Evolutionary conservation across 768 basidiomycete species (phyloP).

Genomic region (Hortiboletus flavorubellus): DNA sequence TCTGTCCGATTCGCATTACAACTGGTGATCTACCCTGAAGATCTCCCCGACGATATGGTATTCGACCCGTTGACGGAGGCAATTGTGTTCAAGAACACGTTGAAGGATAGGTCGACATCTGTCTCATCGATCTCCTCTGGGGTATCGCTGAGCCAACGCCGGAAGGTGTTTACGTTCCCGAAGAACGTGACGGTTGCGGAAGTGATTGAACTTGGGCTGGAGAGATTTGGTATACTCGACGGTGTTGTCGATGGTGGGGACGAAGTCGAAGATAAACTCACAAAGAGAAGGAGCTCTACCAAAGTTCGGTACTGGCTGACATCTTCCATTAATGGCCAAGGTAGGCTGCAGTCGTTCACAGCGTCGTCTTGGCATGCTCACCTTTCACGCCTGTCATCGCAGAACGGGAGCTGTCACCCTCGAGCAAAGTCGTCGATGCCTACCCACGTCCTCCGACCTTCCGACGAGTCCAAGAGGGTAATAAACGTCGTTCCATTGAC

Average conservation of each 20-base stretch:
- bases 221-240: slow-evolving; percentile 91
- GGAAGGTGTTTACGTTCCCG: slow-evolving; percentile 88
- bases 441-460: slow-evolving; percentile 72
- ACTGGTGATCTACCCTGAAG: slow-evolving; percentile 81
- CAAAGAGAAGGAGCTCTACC: slow-evolving; percentile 71
- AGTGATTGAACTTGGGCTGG: slow-evolving; percentile 88
- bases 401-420: slow-evolving; percentile 80
- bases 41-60: slow-evolving; percentile 91
- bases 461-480: slow-evolving; percentile 51
- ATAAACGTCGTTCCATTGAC: slow-evolving; percentile 86
- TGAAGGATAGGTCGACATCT: slow-evolving; percentile 52
- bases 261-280: slow-evolving; percentile 90
- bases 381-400: slow-evolving; percentile 9
- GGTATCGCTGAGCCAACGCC: slow-evolving; percentile 58
- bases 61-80: slow-evolving; percentile 94
- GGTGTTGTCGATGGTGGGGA: slow-evolving; percentile 99
- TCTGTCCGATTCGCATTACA: slow-evolving; percentile 84
- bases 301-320: slow-evolving; percentile 83
- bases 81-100: slow-evolving; percentile 80
- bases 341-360: slow-evolving; percentile 37
- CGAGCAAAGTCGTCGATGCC: slow-evolving; percentile 82
- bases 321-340: slow-evolving; percentile 56
- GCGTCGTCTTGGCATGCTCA: slow-evolving; percentile 4
- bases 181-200: slow-evolving; percentile 96
- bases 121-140: slow-evolving; percentile 44